These are phyloP conservation scores for Trichophyton mentagrophytes DNA, from an alignment of 2,329 filamentous ascomycete genomes.

Conservation along the genomic window DNA sequence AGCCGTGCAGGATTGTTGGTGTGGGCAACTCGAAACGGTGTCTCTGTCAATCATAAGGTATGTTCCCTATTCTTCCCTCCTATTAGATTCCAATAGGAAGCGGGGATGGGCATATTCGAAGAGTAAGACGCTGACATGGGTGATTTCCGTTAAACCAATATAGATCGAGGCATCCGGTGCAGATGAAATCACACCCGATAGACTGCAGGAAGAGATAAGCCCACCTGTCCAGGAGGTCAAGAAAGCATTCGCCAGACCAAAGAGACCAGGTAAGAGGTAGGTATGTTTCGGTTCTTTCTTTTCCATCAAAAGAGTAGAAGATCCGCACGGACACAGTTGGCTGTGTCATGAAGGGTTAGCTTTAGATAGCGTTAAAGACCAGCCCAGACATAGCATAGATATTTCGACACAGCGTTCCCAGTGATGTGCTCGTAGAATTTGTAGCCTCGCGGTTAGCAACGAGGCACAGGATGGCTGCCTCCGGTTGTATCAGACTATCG, in stretches of 20 bases:
- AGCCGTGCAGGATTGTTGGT: conserved; percentile 42
- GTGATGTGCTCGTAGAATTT: neutral
- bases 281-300: neutral
- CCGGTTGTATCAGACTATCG: neutral
- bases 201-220: conserved; percentile 42
- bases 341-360: neutral
- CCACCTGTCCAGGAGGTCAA: conserved; percentile 37
- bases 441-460: neutral
- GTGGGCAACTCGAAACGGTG: conserved; percentile 42
- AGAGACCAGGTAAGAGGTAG: conserved; percentile 43
- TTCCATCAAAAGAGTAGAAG: neutral
- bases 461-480: neutral
- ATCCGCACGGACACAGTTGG: neutral
- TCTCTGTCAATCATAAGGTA: conserved; percentile 46
- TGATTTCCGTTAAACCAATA: neutral
- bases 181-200: conserved; percentile 42
- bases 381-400: neutral
- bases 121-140: neutral
- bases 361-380: neutral
- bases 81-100: neutral
- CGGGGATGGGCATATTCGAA: neutral
- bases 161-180: conserved; percentile 48
- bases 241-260: conserved; percentile 49
- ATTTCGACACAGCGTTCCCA: neutral
- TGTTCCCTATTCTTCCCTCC: conserved; percentile 12